phyloP scores from a whole-genome alignment of 768 basidiomycete species.

The Pulveroboletus sp. region DNA sequence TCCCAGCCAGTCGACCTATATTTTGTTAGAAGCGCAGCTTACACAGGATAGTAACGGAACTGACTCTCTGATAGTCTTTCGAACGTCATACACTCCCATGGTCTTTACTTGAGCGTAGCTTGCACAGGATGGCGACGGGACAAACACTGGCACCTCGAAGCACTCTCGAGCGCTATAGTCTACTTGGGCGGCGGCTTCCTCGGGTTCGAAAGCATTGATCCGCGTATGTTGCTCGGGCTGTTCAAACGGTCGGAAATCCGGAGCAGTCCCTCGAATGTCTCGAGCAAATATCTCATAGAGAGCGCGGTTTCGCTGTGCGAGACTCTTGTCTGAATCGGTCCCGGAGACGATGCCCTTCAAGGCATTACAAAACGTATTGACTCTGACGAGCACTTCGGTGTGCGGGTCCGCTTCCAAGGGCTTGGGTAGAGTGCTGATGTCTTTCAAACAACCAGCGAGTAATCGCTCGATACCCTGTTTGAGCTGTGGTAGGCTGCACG shows the following conservation, averaged over 20 bases:
- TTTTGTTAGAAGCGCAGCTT: not conserved
- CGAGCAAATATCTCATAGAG: conserved; percentile 34
- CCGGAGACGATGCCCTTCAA: conserved; percentile 35
- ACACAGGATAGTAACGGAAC: conserved; percentile 1
- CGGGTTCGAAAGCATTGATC: conserved; percentile 12
- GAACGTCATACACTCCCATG: conserved; percentile 35
- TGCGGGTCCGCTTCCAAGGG: conserved; percentile 38
- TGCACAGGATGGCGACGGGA: too few relatives aligned
- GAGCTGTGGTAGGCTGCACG: conserved; percentile 47
- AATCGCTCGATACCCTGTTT: conserved; percentile 37
- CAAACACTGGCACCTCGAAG: too few relatives aligned
- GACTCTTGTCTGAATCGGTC: conserved; percentile 28
- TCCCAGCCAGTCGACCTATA: conserved; percentile 43
- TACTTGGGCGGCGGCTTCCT: not conserved
- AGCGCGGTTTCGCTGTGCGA: conserved; percentile 36
- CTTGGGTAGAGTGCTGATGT: conserved; percentile 41
- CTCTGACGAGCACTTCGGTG: conserved; percentile 42
- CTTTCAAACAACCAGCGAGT: conserved; percentile 32
- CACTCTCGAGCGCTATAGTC: too few relatives aligned
- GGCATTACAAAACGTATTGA: conserved; percentile 45
- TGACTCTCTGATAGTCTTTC: conserved; percentile 34
- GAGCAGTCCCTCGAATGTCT: conserved; percentile 37
- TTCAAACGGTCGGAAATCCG: conserved; percentile 39
- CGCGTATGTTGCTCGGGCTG: conserved; percentile 2
- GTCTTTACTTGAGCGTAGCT: conserved; percentile 7